These are phyloP conservation scores for Cladophialophora chaetospira DNA, from an alignment of 2,329 filamentous ascomycete species.

Conservation along the genomic window DNA sequence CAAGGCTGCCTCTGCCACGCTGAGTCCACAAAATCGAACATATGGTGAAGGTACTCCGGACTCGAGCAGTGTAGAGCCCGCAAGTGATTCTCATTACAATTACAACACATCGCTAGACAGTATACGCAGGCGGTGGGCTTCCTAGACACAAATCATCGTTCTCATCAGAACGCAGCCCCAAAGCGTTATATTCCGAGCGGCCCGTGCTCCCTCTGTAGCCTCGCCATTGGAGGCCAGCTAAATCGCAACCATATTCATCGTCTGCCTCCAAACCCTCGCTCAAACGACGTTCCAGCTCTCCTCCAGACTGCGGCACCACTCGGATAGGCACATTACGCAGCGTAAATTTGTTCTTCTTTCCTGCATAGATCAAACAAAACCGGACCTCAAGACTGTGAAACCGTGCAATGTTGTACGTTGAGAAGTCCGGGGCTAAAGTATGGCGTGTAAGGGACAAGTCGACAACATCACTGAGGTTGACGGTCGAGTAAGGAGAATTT, in stretches of 20 bases:
- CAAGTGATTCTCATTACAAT: too few species aligned
- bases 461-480: slow-evolving; percentile 11
- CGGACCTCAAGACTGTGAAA: slow-evolving; percentile 11
- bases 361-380: slow-evolving; percentile 2
- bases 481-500: not conserved
- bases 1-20: too few species aligned
- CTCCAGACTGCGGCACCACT: not conserved
- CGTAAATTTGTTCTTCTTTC: slow-evolving; percentile 10
- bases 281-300: not conserved
- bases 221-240: not conserved
- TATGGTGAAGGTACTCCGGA: too few species aligned
- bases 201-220: not conserved
- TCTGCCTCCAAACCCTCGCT: not conserved
- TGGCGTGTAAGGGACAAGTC: slow-evolving; percentile 9
- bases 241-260: not conserved
- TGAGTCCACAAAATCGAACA: too few species aligned
- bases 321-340: not conserved
- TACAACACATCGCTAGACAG: not conserved
- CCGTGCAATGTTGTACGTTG: slow-evolving; percentile 24
- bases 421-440: slow-evolving; percentile 15
- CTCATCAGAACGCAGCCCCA: not conserved
- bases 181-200: not conserved
- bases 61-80: too few species aligned
- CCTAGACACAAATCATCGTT: not conserved
- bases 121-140: not conserved